phyloP scores from a whole-genome alignment of 2,329 filamentous ascomycete species.

The Hawksworthiomyces lignivorus region DNA sequence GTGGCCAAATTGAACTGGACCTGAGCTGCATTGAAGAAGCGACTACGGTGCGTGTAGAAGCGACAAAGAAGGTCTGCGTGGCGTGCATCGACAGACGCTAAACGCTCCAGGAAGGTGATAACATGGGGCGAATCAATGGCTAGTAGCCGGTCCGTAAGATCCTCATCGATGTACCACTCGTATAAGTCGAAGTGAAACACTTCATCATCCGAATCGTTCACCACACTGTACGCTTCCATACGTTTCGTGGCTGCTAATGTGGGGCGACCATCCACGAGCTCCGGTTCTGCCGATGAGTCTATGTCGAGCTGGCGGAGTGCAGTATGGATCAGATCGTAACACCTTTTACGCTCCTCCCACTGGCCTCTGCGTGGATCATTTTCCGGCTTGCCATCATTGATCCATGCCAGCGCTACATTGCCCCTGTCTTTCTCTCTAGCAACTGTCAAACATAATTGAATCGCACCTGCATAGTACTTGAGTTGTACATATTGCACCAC shows the following conservation, averaged over 20 bases:
- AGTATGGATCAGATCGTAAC: conserved; percentile 82
- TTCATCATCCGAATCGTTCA: conserved; percentile 81
- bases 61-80: conserved; percentile 89
- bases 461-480: conserved; percentile 88
- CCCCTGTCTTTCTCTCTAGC: conserved; percentile 80
- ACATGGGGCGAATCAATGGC: conserved; percentile 80
- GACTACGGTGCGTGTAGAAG: conserved; percentile 78
- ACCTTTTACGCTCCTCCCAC: conserved; percentile 65
- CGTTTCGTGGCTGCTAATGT: conserved; percentile 71
- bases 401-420: conserved; percentile 76
- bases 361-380: conserved; percentile 60
- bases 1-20: conserved; percentile 80
- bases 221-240: conserved; percentile 82
- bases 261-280: conserved; percentile 68
- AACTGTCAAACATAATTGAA: conserved; percentile 76
- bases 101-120: conserved; percentile 73
- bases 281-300: conserved; percentile 59
- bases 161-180: conserved; percentile 87
- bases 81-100: conserved; percentile 61
- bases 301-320: conserved; percentile 71
- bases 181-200: conserved; percentile 96
- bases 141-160: conserved; percentile 78
- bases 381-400: conserved; percentile 71
- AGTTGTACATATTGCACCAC: conserved; percentile 72
- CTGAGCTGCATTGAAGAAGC: conserved; percentile 78